Percentiles rank a stretch among this genome's conserved stretches.
Conservation (phyloP, 768 basidiomycete genomes). For the Hygrophorus russula region DNA sequence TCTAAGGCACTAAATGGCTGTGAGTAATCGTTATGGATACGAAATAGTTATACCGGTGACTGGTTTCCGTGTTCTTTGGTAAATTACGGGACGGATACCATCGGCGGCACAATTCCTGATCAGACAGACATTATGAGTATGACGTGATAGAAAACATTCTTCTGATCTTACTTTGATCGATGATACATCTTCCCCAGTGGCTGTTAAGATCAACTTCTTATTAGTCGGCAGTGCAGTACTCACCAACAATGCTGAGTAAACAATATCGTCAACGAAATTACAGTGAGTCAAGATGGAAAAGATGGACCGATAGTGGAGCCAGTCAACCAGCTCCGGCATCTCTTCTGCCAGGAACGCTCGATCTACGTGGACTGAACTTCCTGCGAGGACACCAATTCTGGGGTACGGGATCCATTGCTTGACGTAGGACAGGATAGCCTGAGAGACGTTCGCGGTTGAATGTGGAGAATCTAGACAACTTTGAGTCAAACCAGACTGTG, state of each 20-base stretch:
- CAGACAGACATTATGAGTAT: neutral
- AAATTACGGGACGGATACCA: slow-evolving; percentile 45
- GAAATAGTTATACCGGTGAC: slow-evolving; percentile 42
- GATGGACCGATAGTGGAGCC: slow-evolving; percentile 68
- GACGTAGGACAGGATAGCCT: slow-evolving; percentile 63
- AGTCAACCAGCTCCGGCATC: slow-evolving; percentile 74
- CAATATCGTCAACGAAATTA: neutral
- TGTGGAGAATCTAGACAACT: slow-evolving; percentile 68
- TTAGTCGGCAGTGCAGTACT: slow-evolving; percentile 39
- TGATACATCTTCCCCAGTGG: slow-evolving; percentile 54
- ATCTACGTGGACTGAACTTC: slow-evolving; percentile 82
- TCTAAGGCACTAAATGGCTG: slow-evolving; percentile 52
- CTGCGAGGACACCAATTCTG: slow-evolving; percentile 62
- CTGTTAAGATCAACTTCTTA: slow-evolving; percentile 33
- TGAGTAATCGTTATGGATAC: neutral
- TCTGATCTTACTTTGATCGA: slow-evolving; percentile 52
- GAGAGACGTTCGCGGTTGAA: slow-evolving; percentile 45
- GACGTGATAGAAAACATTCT: neutral
- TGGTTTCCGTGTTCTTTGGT: slow-evolving; percentile 25
- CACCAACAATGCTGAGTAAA: slow-evolving; percentile 12
- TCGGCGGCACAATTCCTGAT: slow-evolving; percentile 59
- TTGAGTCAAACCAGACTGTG: slow-evolving; percentile 70
- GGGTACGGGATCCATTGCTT: slow-evolving; percentile 72
- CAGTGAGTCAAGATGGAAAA: neutral
- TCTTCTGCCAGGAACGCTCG: slow-evolving; percentile 56